Percentiles rank a stretch among this genome's conserved stretches.
phyloP scores from a whole-genome alignment of 1,284 basidiomycete genomes.

The Ganoderma lucidum region DNA sequence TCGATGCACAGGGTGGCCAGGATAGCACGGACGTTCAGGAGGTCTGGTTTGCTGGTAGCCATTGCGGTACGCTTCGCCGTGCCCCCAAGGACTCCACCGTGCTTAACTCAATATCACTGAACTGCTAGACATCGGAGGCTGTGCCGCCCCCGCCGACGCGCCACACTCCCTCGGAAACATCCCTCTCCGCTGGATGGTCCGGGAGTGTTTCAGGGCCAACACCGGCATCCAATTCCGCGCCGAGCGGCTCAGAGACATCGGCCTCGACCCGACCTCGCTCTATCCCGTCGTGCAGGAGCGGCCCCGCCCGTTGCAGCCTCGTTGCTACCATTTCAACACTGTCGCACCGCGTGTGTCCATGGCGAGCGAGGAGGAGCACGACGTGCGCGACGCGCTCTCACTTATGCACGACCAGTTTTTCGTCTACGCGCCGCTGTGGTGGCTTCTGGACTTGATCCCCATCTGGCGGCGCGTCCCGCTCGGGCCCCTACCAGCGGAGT shows the following conservation, averaged over 20 bases:
- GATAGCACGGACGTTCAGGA: conserved; percentile 54
- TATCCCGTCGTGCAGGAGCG: conserved; percentile 32
- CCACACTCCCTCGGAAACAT: conserved; percentile 64
- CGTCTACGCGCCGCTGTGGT: conserved; percentile 53
- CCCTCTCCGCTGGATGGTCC: conserved; percentile 37
- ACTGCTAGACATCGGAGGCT: conserved; percentile 58
- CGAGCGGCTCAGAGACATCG: conserved; percentile 47
- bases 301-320: conserved; percentile 8
- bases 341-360: too few relatives aligned
- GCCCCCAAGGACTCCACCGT: not conserved
- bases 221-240: conserved; percentile 49
- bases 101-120: not conserved
- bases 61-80: conserved; percentile 50
- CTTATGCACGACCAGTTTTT: conserved; percentile 62
- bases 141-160: conserved; percentile 59
- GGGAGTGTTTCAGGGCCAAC: conserved; percentile 48
- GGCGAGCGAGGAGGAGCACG: conserved; percentile 44
- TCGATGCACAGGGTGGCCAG: too few relatives aligned
- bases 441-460: conserved; percentile 53
- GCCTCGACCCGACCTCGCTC: conserved; percentile 40
- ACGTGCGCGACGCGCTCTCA: conserved; percentile 52
- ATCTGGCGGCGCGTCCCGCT: not conserved
- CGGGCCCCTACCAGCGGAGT: not conserved
- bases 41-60: conserved; percentile 62
- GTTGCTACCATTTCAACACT: not conserved